Evolutionary conservation across 163 green algal species (phyloP).

Genomic region (Scenedesmus sp.): DNA sequence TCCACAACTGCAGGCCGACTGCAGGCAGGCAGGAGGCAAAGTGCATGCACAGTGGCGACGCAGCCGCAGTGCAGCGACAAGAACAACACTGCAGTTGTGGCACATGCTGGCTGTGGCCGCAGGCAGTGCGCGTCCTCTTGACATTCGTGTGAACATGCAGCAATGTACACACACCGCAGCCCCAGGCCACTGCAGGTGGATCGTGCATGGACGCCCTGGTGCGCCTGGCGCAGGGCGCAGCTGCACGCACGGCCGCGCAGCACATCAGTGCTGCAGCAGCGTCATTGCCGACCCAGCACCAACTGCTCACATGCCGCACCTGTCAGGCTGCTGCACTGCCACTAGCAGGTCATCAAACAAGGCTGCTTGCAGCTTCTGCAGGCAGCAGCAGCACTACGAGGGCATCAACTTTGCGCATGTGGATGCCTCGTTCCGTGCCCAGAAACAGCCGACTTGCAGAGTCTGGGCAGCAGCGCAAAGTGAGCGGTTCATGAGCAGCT

Average conservation of each 20-base stretch:
- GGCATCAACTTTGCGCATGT: background rate
- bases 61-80: background rate
- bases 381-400: background rate
- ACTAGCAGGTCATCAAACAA: slow-evolving; percentile 38
- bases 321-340: slow-evolving; percentile 29
- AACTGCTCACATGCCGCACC: background rate
- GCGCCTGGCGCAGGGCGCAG: background rate
- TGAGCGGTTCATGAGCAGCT: background rate
- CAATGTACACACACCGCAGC: background rate
- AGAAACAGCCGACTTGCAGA: too few species aligned
- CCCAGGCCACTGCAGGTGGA: background rate
- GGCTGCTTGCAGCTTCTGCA: slow-evolving; percentile 26
- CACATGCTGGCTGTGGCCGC: background rate
- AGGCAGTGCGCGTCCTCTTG: background rate
- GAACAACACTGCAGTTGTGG: background rate
- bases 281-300: background rate
- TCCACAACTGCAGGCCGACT: slow-evolving; percentile 15
- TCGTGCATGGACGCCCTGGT: background rate
- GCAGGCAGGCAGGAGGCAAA: slow-evolving; percentile 1
- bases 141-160: background rate
- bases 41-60: background rate
- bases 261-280: background rate
- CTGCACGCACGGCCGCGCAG: background rate
- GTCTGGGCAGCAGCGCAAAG: too few species aligned
- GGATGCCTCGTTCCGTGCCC: background rate